Percentiles rank a stretch among this genome's conserved stretches.
Conservation (phyloP, 352 stramenopile species). For the Pythium apleroticum region DNA sequence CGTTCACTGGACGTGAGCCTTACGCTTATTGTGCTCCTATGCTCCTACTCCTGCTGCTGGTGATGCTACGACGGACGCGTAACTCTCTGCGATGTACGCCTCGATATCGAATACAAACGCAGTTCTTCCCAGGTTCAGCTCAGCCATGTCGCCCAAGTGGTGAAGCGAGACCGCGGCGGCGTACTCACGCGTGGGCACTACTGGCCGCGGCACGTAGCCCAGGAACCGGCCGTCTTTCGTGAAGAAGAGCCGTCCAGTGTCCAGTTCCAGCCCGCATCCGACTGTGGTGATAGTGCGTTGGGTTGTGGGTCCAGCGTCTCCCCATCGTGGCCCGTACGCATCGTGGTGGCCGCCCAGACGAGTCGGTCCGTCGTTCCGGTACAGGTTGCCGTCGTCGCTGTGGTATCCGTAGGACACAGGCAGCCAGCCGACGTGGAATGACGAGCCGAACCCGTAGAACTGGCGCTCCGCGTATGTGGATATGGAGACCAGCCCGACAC, state of each 20-base stretch:
- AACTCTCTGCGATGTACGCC: constrained; percentile 1
- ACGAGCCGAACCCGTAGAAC: constrained; percentile 33
- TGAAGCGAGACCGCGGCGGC: constrained; percentile 37
- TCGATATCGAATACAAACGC: constrained; percentile 37
- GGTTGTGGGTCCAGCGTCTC: not conserved
- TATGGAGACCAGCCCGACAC: constrained; percentile 29
- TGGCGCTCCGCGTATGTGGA: constrained; percentile 8
- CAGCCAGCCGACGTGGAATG: constrained; percentile 34
- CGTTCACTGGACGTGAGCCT: too few relatives aligned
- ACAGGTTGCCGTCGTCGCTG: constrained; percentile 28
- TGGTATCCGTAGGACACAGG: constrained; percentile 38
- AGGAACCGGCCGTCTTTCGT: constrained; percentile 32
- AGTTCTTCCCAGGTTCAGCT: constrained; percentile 30
- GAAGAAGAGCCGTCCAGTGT: constrained; percentile 29
- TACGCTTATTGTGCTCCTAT: too few relatives aligned
- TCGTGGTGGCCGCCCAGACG: constrained; percentile 5
- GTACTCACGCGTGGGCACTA: constrained; percentile 9
- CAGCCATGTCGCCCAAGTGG: constrained; percentile 23
- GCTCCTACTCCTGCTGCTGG: too few relatives aligned
- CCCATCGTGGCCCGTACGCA: constrained; percentile 17
- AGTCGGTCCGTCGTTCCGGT: constrained; percentile 23
- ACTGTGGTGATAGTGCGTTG: constrained; percentile 5
- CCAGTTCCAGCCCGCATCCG: constrained; percentile 28
- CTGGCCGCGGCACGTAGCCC: constrained; percentile 1
- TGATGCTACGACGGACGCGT: not conserved